Evolutionary conservation across 1,139 yeast species (phyloP), one percentile per base, ranked within the genome.

Genomic region (Zygotorulaspora mrakii): DNA sequence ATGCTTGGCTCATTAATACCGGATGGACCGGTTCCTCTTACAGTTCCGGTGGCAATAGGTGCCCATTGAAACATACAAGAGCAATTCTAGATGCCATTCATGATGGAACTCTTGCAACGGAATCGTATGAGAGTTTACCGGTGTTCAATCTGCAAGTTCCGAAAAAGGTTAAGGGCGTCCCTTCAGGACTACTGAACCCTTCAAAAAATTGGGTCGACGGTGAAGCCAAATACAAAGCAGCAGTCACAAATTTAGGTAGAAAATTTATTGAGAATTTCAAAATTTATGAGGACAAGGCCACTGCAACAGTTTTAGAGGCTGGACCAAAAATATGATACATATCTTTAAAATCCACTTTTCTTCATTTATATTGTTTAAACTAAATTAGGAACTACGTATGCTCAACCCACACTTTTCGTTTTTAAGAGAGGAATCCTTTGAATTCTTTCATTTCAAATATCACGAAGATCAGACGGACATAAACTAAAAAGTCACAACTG

Each of bases 11-110:
- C 67, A 79, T 91, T 65, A 91, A 91, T 74, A 91, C 98, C 55
- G 98, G 98, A 50, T 91, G 98, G 98, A 87, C 89, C 55, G 98
- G 98, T 53, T 79, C 91, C 55, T 83, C 95, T 50, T 95, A 85
- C 55, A 74, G 87, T 48, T 77, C 81, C 66, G 97, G 97, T 57
- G 98, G 97, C 64, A 82, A 85, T 75, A 84, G 98, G 74, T 91
- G 97, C 72, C 94, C 97, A 45, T 79, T 91, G 69, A 91, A 91
- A 70, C 89, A 88, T 79, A 91, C 98, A 49, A 84, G 98, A 73
- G 95, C 96, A 48, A 89, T 91, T 52, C 76, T 91, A 64, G 96
- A 91, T 66, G 81, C 96, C 39, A 89, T 91, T 61, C 97, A 91
- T 72, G 78, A 88, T 51, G 98, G 97, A 51, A 82, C 83, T 59